Base-by-base conservation (phyloP, 2,329 filamentous ascomycete genomes). In the Colletotrichum melonis region DNA sequence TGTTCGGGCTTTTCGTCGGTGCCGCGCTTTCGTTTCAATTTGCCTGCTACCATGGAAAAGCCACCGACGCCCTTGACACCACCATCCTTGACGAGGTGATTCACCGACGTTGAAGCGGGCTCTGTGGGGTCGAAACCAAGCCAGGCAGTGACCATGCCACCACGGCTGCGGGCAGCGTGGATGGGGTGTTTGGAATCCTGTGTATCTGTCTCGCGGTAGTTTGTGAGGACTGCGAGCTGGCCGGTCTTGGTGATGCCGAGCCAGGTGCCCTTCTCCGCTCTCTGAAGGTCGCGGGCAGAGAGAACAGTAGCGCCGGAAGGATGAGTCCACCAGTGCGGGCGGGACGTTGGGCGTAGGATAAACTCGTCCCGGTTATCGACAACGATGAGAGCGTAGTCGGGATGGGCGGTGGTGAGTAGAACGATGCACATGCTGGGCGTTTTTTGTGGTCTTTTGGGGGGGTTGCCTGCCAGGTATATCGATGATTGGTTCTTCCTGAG, bases 341-440 rank as follows among this genome's bases (percentile, higher is more conserved):
- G 85, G 65, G 88, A 91, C 2, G 91, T 92, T 4, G 91, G 91
- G 32, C 91, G 87, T 16, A 92, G 85, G 75, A 92, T 89, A 82
- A 89, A 92, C 80, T 92, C 93, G 84, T 96, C 94, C 77, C 94
- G 90, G 81, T 96, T 96, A 83, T 95, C 91, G 79, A 95, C 86
- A 73, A 94, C 84, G 77, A 96, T 93, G 73, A 95, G 87, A 30
- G 92, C 88, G 82, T 95, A 95, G 76, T 89, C 86, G 11, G 94
- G 93, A 79, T 95, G 93, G 58, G 92, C 88, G 22, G 93, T 95
- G 30, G 93, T 94, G 72, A 94, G 85, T 58, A 95, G 86, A 62
- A 91, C 92, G 83, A 95, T 95, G 80, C 94, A 95, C 93, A 95
- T 95, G 71, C 8, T n/a, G 58, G 49, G 58, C 49, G 58, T 35